Base-by-base conservation (phyloP, 2,329 filamentous ascomycete genomes). In the Pestalotiopsis sp. region DNA sequence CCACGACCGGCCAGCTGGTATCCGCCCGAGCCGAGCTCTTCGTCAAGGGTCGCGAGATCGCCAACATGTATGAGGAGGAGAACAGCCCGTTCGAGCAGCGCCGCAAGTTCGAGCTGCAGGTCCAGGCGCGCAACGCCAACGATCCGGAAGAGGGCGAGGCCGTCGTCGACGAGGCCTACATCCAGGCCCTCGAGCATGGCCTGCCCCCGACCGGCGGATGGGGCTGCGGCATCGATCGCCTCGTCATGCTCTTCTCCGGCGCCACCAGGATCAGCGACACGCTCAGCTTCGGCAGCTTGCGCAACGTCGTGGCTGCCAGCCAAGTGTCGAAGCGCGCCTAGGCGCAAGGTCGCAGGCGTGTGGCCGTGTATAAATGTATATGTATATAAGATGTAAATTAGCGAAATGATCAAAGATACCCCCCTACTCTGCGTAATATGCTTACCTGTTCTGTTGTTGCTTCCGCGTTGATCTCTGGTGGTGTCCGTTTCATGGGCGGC, bases 11-110 rank as follows among this genome's bases (percentile, higher is more conserved):
- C 14, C 95, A 98, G 78, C 80, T 87, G 9, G 90, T 97, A 1
- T 92, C 94, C 1, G 93, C 93, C 0, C 91, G 95, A 5, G 93
- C 92, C 0, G 95, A 98, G 80, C 87, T 97, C 25, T 97, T 97
- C 81, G 89, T 97, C 71, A 83, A 89, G 64, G 90, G 92, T 56
- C 89, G 90, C 67, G 96, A 99, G 78, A 86, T 97, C 40, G 93
- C 95, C 70, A 99, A 99, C 80, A 97, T 95, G 84, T 99, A 99
- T 80, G 96, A 99, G 79, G 96, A 99, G 81, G 96, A 99, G 79
- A 99, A 99, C 80, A 93, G 93, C 65, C 96, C 96, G 0, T 90
- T 92, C 66, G 92, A 92, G 75, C 96, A 99, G 82, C 87, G 93
- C 60, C 85, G 88, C 67, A 99, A 99, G 80, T 94, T 99, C 72